Evolutionary conservation across 805 yeast genomes (phyloP).

Genomic region (Torulaspora delbrueckii): DNA sequence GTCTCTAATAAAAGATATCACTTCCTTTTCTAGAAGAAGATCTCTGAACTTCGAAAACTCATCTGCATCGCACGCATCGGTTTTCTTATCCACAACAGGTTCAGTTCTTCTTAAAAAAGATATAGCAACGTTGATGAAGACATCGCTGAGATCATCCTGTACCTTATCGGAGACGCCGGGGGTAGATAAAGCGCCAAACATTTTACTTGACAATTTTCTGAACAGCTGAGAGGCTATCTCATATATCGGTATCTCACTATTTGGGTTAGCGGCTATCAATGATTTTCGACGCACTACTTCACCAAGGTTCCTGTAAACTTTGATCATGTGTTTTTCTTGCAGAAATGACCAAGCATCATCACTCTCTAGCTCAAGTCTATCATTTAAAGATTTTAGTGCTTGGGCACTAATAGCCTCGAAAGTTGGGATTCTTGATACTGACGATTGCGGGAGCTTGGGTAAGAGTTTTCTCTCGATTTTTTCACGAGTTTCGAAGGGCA

Average conservation of each 20-base stretch:
- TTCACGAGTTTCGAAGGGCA: slow-evolving; percentile 59
- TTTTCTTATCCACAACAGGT: slow-evolving; percentile 25
- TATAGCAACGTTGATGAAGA: slow-evolving; percentile 33
- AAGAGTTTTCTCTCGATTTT: slow-evolving; percentile 52
- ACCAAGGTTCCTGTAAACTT: slow-evolving; percentile 45
- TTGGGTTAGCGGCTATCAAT: slow-evolving; percentile 23
- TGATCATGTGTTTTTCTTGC: slow-evolving; percentile 43
- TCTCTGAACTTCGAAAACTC: slow-evolving; percentile 43
- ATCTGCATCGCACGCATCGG: slow-evolving; percentile 44
- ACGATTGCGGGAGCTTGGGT: slow-evolving; percentile 33
- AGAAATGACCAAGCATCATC: slow-evolving; percentile 37
- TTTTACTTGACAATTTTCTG: slow-evolving; percentile 32
- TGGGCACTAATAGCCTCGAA: slow-evolving; percentile 55
- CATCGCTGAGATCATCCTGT: slow-evolving; percentile 16
- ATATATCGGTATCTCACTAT: slow-evolving; percentile 45
- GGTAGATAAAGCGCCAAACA: slow-evolving; percentile 10
- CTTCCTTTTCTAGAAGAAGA: slow-evolving; percentile 40
- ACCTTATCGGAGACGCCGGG: slow-evolving; percentile 7
- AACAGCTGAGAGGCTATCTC: slow-evolving; percentile 44
- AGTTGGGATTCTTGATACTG: slow-evolving; percentile 48
- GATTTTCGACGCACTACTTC: slow-evolving; percentile 48
- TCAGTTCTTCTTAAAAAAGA: slow-evolving; percentile 28
- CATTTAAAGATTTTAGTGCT: slow-evolving; percentile 41
- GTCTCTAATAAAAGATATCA: slow-evolving; percentile 27
- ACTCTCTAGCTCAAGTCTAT: slow-evolving; percentile 32